Percentiles rank a stretch among this genome's conserved stretches.
These are phyloP conservation scores for Solanum pennellii DNA, from an alignment of 257 asterid genomes.

Conservation along the genomic window DNA sequence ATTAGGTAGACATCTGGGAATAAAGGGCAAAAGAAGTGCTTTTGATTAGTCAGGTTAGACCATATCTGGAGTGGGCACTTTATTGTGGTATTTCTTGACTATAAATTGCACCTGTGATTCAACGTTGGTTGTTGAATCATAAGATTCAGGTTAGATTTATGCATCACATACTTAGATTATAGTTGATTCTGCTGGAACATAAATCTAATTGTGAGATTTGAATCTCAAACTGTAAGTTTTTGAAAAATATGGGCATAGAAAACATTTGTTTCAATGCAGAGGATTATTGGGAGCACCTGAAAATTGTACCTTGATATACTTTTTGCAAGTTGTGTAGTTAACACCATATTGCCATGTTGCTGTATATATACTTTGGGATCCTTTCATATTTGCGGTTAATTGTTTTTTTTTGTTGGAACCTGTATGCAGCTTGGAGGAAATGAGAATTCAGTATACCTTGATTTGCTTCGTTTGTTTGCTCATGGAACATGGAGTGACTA, in stretches of 20 bases:
- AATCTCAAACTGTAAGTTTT: not conserved
- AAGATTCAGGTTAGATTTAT: not conserved
- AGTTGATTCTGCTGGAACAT: not conserved
- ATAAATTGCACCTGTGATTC: not conserved
- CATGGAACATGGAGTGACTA: conserved; percentile 94
- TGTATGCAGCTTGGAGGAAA: conserved; percentile 80
- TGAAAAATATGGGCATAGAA: not conserved
- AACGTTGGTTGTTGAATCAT: not conserved
- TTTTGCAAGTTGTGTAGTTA: not conserved
- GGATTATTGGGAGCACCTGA: not conserved
- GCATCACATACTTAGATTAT: not conserved
- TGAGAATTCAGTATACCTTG: conserved; percentile 49
- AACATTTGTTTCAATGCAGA: not conserved
- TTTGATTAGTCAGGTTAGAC: not conserved
- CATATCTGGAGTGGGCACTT: not conserved
- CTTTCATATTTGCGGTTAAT: not conserved
- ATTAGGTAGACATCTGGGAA: not conserved
- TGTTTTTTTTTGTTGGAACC: not conserved
- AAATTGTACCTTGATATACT: not conserved
- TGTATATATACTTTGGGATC: not conserved
- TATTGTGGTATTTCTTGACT: not conserved
- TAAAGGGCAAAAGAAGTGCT: not conserved
- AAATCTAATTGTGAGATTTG: not conserved
- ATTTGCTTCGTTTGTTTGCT: conserved; percentile 74
- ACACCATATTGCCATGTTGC: not conserved